phyloP scores from a whole-genome alignment of 1,284 basidiomycete species.

The Malassezia restricta region DNA sequence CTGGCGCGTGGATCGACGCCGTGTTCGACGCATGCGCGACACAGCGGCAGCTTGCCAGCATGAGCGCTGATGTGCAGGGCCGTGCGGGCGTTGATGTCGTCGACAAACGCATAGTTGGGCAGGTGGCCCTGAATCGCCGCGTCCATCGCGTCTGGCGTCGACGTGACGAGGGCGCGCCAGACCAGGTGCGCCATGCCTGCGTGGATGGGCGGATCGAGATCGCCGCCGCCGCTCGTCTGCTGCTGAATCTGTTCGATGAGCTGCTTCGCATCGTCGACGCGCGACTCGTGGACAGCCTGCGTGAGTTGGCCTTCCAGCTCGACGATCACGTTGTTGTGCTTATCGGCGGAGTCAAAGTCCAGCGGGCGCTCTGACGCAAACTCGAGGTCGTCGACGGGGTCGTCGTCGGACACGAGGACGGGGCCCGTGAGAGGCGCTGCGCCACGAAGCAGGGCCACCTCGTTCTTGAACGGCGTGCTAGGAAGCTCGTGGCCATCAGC shows the following conservation, averaged over 20 bases:
- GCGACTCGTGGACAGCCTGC: constrained; percentile 26
- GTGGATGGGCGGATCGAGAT: constrained; percentile 21
- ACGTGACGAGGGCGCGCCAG: constrained; percentile 40
- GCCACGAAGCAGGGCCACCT: constrained; percentile 6
- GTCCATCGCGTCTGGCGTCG: constrained; percentile 24
- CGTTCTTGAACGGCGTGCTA: constrained; percentile 5
- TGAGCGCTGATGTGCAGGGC: constrained; percentile 90
- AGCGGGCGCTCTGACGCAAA: constrained; percentile 31
- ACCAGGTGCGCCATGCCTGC: constrained; percentile 37
- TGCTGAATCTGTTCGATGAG: constrained; percentile 20
- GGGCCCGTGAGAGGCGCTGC: constrained; percentile 8
- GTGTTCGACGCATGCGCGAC: constrained; percentile 66
- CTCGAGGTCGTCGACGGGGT: constrained; percentile 15
- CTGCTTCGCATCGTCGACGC: constrained; percentile 23
- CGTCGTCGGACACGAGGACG: constrained; percentile 7
- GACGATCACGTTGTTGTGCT: constrained; percentile 28
- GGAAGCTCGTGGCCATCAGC: constrained; percentile 25
- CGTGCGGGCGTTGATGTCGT: constrained; percentile 91
- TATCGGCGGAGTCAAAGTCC: constrained; percentile 36
- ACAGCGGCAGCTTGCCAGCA: constrained; percentile 66
- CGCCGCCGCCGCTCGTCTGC: not conserved
- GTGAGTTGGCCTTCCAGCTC: constrained; percentile 38
- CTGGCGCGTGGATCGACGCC: constrained; percentile 58
- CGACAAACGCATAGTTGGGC: constrained; percentile 77
- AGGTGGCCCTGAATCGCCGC: constrained; percentile 28